Percentiles rank a stretch among this genome's conserved stretches.
phyloP scores from a whole-genome alignment of 2,329 filamentous ascomycete species.

The Colletotrichum phormii region DNA sequence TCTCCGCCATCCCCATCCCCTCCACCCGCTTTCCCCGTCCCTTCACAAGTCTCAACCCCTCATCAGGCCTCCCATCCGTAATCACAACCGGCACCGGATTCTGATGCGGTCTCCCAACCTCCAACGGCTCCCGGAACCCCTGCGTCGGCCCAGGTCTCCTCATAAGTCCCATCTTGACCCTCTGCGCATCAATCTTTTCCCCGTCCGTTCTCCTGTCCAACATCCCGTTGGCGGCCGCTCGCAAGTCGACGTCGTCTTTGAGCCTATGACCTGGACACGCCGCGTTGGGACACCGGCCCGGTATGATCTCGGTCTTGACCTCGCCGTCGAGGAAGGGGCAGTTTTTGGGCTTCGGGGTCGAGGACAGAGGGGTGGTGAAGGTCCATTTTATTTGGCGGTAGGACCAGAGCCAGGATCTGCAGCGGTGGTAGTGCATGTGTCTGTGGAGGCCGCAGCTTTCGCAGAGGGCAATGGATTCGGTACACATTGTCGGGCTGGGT shows the following conservation, averaged over 20 bases:
- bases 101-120: conserved; percentile 31
- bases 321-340: conserved; percentile 29
- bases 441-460: conserved; percentile 34
- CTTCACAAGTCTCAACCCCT: background rate
- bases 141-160: conserved; percentile 2
- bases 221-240: conserved; percentile 60
- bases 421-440: conserved; percentile 36
- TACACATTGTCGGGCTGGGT: conserved; percentile 31
- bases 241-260: conserved; percentile 1
- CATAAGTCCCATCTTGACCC: conserved; percentile 25
- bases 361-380: conserved; percentile 23
- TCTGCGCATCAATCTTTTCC: conserved; percentile 82
- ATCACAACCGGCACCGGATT: conserved; percentile 17
- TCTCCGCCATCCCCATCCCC: background rate
- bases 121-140: conserved; percentile 21
- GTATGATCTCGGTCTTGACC: conserved; percentile 24
- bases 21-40: background rate
- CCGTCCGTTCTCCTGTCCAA: conserved; percentile 86
- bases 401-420: conserved; percentile 20
- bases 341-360: conserved; percentile 23
- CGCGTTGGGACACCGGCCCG: conserved; percentile 32
- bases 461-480: conserved; percentile 35
- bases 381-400: conserved; percentile 22
- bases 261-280: conserved; percentile 11
- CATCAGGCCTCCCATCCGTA: conserved; percentile 5